Conservation (phyloP, 495 filamentous ascomycete species). For the Penicillium dipodomyicola region DNA sequence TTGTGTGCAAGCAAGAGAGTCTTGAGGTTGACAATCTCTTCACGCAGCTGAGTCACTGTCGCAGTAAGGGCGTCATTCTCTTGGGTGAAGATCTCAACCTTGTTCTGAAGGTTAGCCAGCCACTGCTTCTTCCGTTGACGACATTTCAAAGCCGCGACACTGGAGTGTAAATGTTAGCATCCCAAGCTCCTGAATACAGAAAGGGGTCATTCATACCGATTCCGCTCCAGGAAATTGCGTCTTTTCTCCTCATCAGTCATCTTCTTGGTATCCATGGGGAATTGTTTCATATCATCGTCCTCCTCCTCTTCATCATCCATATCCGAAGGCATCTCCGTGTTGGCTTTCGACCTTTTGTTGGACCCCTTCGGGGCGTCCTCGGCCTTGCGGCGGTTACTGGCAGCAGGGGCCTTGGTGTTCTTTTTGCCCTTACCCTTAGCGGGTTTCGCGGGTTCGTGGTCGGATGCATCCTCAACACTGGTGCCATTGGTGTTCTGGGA, state of each 20-base stretch:
- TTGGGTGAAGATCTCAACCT: conserved; percentile 85
- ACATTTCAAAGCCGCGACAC: conserved; percentile 95
- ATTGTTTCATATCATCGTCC: conserved; percentile 50
- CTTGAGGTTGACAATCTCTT: conserved; percentile 95
- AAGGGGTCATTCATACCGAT: conserved; percentile 65
- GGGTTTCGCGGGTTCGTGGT: conserved; percentile 63
- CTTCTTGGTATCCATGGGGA: conserved; percentile 58
- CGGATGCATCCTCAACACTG: conserved; percentile 59
- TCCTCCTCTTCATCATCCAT: conserved; percentile 51
- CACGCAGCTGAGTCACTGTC: conserved; percentile 78
- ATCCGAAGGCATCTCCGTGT: conserved; percentile 52
- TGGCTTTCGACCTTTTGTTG: conserved; percentile 70
- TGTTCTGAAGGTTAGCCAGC: conserved; percentile 91
- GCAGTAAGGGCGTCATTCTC: conserved; percentile 88
- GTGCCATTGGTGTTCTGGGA: conserved; percentile 40
- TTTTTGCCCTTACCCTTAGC: conserved; percentile 71
- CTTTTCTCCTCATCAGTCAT: conserved; percentile 99
- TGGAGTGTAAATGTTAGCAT: conserved; percentile 39
- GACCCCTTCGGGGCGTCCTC: conserved; percentile 69
- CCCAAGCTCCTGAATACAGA: not conserved
- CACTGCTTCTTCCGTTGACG: conserved; percentile 98
- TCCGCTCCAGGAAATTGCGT: conserved; percentile 95
- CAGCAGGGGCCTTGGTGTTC: conserved; percentile 45
- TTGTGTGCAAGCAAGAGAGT: conserved; percentile 92
- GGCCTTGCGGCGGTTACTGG: conserved; percentile 72